Percentiles rank a stretch among this genome's conserved stretches.
Evolutionary conservation across 768 basidiomycete genomes (phyloP).

Genomic region (Mrakia blollopis): DNA sequence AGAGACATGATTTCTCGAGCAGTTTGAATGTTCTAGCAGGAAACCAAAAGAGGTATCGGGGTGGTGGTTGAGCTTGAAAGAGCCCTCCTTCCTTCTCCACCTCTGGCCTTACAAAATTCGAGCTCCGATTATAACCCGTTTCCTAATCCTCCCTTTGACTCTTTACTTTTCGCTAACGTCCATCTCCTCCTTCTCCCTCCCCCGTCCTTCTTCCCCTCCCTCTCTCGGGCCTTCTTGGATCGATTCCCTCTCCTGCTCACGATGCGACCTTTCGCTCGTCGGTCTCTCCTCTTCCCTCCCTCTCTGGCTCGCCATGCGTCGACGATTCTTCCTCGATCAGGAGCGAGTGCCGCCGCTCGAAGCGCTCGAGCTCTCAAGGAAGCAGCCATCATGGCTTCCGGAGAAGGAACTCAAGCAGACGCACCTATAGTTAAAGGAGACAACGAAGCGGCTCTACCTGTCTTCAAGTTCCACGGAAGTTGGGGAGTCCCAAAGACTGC

Average conservation of each 20-base stretch:
- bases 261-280: conserved; percentile 20
- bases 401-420: background rate
- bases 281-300: background rate
- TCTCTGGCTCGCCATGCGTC: background rate
- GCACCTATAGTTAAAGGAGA: background rate
- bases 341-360: background rate
- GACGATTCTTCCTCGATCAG: background rate
- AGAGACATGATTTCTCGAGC: background rate
- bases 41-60: too few relatives aligned
- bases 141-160: background rate
- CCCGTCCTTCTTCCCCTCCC: background rate
- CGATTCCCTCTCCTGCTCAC: too few relatives aligned
- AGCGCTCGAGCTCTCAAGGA: background rate
- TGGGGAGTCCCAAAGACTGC: conserved; percentile 30
- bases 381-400: background rate
- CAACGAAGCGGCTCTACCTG: background rate
- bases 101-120: too few relatives aligned
- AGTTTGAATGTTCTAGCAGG: too few relatives aligned
- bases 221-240: too few relatives aligned
- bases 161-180: background rate
- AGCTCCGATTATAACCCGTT: background rate
- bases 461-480: conserved; percentile 32
- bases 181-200: background rate
- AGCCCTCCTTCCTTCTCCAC: too few relatives aligned
- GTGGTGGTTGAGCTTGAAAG: too few relatives aligned